Evolutionary conservation across 768 basidiomycete species (phyloP), one percentile per base, ranked within the genome.

Genomic region (Xerocomellus amylosporus): DNA sequence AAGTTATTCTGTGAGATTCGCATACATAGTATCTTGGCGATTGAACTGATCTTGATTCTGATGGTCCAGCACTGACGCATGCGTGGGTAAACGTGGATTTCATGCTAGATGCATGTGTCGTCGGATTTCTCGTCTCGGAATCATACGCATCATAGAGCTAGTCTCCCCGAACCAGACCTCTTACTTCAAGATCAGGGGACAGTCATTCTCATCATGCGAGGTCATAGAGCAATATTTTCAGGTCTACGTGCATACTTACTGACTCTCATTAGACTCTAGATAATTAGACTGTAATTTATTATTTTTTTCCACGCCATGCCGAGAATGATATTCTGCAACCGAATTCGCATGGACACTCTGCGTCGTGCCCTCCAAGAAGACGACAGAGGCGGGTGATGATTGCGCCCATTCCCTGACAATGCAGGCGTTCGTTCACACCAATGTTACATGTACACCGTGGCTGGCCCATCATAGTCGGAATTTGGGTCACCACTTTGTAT

Each of bases 81-180:
- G 90, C 87, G 4, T 99, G 96, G 96, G 94, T 99, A 31, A 98
- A 93, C 61, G 83, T 81, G n/a, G 96, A 99, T 47, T 87, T 87
- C 62, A 97, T 98, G 92, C 77, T 99, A 20, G 95, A 98, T 66
- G 80, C 85, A 33, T 98, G 93, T 70, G 76, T 97, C 43, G 88
- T 99, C 36, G 96, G 96, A 15, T 90, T 97, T 64, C 74, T 99
- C 38, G 84, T 94, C 13, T 71, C 87, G 1, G 90, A 93, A 61
- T 80, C 84, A 28, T 72, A 75, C 31, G 68, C 73, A 20, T 75
- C 74, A 49, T 75, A 73, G 66, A 61, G 38, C 8, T n/a, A 14
- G 39, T 19, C 38, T 12, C 10, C 19, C 19, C 38, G n/a, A 39
- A 39, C 38, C 6, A 39, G 19, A 20, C n/a, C 19, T 10, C 4